Conservation (phyloP, 2,329 filamentous ascomycete species). For the Pestalotiopsis sp. region DNA sequence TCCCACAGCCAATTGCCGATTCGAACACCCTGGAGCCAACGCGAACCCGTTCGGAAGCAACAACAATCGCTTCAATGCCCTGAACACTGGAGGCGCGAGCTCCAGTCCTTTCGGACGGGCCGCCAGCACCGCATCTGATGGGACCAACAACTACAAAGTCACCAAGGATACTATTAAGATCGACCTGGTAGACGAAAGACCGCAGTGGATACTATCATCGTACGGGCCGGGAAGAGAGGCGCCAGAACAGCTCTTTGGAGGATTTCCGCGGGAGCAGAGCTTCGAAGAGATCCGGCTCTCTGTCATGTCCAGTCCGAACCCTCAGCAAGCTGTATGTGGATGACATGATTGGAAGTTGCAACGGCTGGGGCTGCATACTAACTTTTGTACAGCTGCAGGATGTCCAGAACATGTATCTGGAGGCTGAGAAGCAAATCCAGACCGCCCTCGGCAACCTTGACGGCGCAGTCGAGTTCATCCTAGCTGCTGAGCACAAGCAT, state of each 20-base stretch:
- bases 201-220: constrained; percentile 82
- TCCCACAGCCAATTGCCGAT: constrained; percentile 51
- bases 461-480: constrained; percentile 70
- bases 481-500: constrained; percentile 66
- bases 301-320: constrained; percentile 50
- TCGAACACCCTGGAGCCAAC: constrained; percentile 50
- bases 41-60: constrained; percentile 32
- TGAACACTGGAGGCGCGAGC: constrained; percentile 16
- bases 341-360: constrained; percentile 3
- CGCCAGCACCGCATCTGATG: constrained; percentile 7
- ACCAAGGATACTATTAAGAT: constrained; percentile 58
- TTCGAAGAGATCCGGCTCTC: constrained; percentile 84
- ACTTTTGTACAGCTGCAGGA: constrained; percentile 51
- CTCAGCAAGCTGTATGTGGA: constrained; percentile 44
- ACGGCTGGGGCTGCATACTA: no score
- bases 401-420: constrained; percentile 60
- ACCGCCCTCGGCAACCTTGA: constrained; percentile 67
- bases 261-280: constrained; percentile 76
- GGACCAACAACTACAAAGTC: constrained; percentile 48
- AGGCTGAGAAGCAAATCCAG: constrained; percentile 71
- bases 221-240: constrained; percentile 79
- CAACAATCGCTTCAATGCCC: constrained; percentile 31
- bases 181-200: constrained; percentile 71
- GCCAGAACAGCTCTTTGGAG: constrained; percentile 82
- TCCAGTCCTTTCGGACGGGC: constrained; percentile 9